A percentile compares a stretch with the other conserved stretches of the same genome.
These are phyloP conservation scores for Solanum chacoense DNA, from an alignment of 305 asterid genomes.

Conservation along the genomic window DNA sequence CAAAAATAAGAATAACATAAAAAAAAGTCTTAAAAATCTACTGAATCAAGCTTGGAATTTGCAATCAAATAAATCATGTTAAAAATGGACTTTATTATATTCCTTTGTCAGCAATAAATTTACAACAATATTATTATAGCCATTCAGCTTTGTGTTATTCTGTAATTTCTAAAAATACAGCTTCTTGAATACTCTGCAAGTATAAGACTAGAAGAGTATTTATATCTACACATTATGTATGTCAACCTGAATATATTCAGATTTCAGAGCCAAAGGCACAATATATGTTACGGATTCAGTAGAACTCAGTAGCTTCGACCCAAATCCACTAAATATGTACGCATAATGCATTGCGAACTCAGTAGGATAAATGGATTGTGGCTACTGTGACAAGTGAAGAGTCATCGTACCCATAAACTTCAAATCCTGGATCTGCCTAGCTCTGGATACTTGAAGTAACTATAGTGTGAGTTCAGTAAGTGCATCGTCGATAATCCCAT, in stretches of 20 bases:
- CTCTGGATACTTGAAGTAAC: not conserved
- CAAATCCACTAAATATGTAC: not conserved
- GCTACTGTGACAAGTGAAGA: not conserved
- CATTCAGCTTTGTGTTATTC: not conserved
- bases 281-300: not conserved
- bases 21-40: not conserved
- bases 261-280: not conserved
- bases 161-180: not conserved
- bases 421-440: not conserved
- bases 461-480: constrained; percentile 16
- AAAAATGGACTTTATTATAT: not conserved
- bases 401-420: not conserved
- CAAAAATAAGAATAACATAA: not conserved
- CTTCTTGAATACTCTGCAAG: not conserved
- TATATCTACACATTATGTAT: not conserved
- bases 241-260: not conserved
- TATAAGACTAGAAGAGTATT: not conserved
- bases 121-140: not conserved
- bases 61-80: not conserved
- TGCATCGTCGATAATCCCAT: constrained; percentile 35
- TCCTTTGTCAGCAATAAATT: not conserved
- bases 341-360: not conserved
- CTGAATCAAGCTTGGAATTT: not conserved
- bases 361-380: not conserved
- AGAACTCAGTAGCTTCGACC: not conserved